These are phyloP conservation scores for Vararia minispora DNA, from an alignment of 768 basidiomycete genomes.

Conservation along the genomic window DNA sequence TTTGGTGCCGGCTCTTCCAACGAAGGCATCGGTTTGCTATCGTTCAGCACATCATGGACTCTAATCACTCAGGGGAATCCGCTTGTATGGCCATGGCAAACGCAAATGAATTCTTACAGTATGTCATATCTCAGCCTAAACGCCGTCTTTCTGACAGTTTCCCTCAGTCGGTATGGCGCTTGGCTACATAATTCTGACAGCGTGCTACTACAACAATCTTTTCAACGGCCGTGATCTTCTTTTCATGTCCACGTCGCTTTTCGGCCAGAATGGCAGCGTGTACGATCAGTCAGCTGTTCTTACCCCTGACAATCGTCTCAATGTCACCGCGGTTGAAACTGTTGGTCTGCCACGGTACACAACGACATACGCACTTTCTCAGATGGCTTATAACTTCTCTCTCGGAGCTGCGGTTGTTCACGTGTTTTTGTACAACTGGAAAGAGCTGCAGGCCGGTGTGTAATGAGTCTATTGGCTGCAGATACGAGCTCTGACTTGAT, in stretches of 20 bases:
- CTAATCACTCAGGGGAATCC: conserved; percentile 44
- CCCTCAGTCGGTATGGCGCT: conserved; percentile 35
- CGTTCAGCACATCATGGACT: conserved; percentile 39
- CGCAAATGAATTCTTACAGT: conserved; percentile 37
- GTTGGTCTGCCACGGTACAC: conserved; percentile 26
- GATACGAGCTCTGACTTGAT: background rate
- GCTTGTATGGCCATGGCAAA: conserved; percentile 44
- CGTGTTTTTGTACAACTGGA: conserved; percentile 41
- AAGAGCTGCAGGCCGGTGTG: conserved; percentile 31
- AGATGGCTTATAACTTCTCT: conserved; percentile 38
- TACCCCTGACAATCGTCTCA: conserved; percentile 26
- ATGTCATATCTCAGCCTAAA: background rate
- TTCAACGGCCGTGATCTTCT: conserved; percentile 34
- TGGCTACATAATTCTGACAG: conserved; percentile 32
- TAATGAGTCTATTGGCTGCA: conserved; percentile 4
- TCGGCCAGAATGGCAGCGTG: conserved; percentile 23
- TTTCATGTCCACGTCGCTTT: conserved; percentile 39
- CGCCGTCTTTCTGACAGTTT: background rate
- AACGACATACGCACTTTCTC: conserved; percentile 36
- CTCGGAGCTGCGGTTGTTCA: conserved; percentile 40
- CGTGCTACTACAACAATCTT: conserved; percentile 31
- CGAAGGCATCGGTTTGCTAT: conserved; percentile 38
- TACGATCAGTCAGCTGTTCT: conserved; percentile 35
- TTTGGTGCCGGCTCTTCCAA: conserved; percentile 38
- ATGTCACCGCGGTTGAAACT: conserved; percentile 18